phyloP scores from a whole-genome alignment of 2,329 filamentous ascomycete species.

The Sporothrix humicola region DNA sequence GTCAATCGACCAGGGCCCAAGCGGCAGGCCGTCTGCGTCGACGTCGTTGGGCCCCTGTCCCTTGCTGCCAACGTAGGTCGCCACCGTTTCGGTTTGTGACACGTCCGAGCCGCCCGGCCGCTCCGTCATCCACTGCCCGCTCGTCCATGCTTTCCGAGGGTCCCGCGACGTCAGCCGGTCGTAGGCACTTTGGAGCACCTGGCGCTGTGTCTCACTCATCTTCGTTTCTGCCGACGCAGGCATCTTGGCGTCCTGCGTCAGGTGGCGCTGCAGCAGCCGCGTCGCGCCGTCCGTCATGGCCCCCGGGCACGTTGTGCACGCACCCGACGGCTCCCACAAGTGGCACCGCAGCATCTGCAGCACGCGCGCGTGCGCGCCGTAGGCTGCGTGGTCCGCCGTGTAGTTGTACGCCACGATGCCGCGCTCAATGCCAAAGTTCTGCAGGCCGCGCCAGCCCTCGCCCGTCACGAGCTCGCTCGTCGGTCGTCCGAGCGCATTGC shows the following conservation, averaged over 20 bases:
- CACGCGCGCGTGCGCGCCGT: slow-evolving; percentile 58
- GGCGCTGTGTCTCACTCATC: slow-evolving; percentile 43
- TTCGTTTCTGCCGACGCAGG: neutral
- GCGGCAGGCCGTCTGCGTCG: slow-evolving; percentile 43
- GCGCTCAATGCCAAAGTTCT: slow-evolving; percentile 62
- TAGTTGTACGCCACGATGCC: slow-evolving; percentile 68
- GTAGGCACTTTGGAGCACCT: slow-evolving; percentile 60
- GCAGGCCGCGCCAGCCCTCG: slow-evolving; percentile 69
- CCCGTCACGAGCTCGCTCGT: slow-evolving; percentile 65
- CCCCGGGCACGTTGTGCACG: slow-evolving; percentile 67
- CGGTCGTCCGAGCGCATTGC: slow-evolving; percentile 66
- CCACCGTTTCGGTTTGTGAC: slow-evolving; percentile 68
- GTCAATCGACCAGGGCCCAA: slow-evolving; percentile 65
- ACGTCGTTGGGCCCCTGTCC: slow-evolving; percentile 36
- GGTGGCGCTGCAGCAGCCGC: slow-evolving; percentile 54
- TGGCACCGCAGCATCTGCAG: slow-evolving; percentile 65
- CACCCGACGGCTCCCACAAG: slow-evolving; percentile 64
- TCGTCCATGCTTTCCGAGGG: slow-evolving; percentile 65
- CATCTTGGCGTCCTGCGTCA: slow-evolving; percentile 41
- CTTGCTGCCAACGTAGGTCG: slow-evolving; percentile 44
- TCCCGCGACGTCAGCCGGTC: slow-evolving; percentile 60
- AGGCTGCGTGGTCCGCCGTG: slow-evolving; percentile 55
- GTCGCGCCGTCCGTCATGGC: slow-evolving; percentile 71
- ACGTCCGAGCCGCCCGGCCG: slow-evolving; percentile 72
- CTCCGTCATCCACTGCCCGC: slow-evolving; percentile 80